A percentile compares a stretch with the other conserved stretches of the same genome.
Conservation (phyloP, 331 rosid genomes). For the Dryas integrifolia region DNA sequence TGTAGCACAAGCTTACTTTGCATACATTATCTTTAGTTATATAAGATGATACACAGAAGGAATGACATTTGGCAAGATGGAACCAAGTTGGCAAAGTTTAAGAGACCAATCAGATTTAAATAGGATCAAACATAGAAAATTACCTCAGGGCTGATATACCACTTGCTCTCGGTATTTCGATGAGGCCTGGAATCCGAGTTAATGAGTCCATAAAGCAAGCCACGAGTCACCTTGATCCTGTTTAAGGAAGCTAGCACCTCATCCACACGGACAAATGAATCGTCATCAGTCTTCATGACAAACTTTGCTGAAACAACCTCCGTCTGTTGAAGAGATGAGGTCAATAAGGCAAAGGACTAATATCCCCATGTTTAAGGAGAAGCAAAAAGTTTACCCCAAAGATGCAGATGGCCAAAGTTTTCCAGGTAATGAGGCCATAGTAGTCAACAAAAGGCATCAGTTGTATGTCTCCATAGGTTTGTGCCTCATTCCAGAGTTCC, state of each 20-base stretch:
- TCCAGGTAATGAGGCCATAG: conserved; percentile 96
- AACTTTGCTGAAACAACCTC: conserved; percentile 89
- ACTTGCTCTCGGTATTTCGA: conserved; percentile 81
- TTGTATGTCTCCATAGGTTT: conserved; percentile 87
- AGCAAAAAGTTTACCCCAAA: conserved; percentile 70
- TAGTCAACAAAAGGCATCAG: conserved; percentile 98
- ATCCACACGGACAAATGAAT: conserved; percentile 91
- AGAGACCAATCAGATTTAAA: neutral
- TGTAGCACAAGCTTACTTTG: neutral
- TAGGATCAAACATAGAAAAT: neutral
- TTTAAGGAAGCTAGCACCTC: conserved; percentile 73
- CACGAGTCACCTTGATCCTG: conserved; percentile 48
- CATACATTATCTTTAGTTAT: neutral
- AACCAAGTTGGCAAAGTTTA: neutral
- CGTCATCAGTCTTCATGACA: conserved; percentile 98
- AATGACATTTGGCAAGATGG: neutral
- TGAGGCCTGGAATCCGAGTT: conserved; percentile 88
- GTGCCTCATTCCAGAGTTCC: conserved; percentile 93
- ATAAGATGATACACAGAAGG: neutral
- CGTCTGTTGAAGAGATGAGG: conserved; percentile 58
- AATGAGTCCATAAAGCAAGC: conserved; percentile 88
- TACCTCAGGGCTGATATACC: conserved; percentile 95
- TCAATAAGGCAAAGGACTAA: conserved; percentile 31
- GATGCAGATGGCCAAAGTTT: conserved; percentile 88
- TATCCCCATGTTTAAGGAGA: conserved; percentile 26